Conservation (phyloP, 2,329 filamentous ascomycete species). For the Lojkania enalia region DNA sequence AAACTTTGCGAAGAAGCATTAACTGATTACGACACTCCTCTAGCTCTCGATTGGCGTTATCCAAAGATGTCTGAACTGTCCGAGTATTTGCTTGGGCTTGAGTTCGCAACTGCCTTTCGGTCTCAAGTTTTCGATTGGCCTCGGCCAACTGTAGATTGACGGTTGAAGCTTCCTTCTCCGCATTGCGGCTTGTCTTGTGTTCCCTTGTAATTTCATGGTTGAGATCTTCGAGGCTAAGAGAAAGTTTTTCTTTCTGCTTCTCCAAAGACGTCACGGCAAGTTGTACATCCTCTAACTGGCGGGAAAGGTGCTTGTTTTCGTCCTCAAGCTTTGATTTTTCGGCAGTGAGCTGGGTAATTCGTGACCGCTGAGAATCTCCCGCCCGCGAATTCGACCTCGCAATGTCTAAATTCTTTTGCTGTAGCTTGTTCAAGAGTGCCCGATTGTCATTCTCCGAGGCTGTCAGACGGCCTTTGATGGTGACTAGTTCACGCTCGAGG, state of each 20-base stretch:
- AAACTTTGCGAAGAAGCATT: conserved; percentile 79
- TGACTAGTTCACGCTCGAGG: conserved; percentile 86
- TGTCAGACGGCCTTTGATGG: conserved; percentile 82
- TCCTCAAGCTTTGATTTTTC: conserved; percentile 86
- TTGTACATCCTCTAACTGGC: conserved; percentile 84
- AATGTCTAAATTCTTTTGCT: conserved; percentile 96
- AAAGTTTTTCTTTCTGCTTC: conserved; percentile 92
- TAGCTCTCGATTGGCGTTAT: conserved; percentile 79
- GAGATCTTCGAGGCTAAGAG: conserved; percentile 84
- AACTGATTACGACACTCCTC: conserved; percentile 79
- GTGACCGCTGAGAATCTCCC: conserved; percentile 78
- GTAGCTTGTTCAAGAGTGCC: conserved; percentile 91
- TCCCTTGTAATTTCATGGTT: conserved; percentile 90
- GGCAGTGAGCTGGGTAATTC: conserved; percentile 73
- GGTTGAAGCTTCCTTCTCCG: conserved; percentile 83
- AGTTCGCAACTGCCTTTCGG: conserved; percentile 79
- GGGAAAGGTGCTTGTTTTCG: conserved; percentile 76
- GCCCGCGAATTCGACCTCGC: conserved; percentile 85
- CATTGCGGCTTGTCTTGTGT: conserved; percentile 84
- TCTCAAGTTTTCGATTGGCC: conserved; percentile 84
- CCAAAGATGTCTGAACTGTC: conserved; percentile 76
- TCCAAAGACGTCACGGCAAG: conserved; percentile 80
- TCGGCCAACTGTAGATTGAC: conserved; percentile 84
- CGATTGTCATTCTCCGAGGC: conserved; percentile 97
- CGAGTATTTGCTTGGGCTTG: conserved; percentile 87